Conservation (phyloP, 108 stramenopile genomes). For the Nannochloropsis salina region DNA sequence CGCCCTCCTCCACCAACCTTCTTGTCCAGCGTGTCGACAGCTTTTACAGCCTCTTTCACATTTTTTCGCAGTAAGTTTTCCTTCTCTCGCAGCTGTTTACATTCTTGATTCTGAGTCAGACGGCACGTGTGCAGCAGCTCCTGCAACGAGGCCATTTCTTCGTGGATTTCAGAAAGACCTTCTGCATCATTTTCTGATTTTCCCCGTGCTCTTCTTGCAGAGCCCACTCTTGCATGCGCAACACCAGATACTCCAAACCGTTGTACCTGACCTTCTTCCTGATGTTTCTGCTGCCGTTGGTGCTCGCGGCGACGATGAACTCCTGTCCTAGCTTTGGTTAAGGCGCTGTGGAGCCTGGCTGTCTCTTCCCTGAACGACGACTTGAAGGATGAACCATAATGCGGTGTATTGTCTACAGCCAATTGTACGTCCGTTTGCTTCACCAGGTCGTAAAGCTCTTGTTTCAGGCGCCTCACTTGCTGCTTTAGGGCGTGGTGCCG, state of each 20-base stretch:
- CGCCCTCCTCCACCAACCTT: too few species aligned
- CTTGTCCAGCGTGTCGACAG: too few species aligned
- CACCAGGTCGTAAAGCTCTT: background rate
- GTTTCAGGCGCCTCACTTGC: background rate
- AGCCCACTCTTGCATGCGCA: too few species aligned
- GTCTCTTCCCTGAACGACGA: background rate
- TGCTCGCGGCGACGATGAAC: background rate
- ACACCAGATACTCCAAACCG: too few species aligned
- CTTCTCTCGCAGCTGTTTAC: background rate
- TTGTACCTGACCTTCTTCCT: background rate
- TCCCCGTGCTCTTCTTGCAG: background rate
- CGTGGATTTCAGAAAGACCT: background rate
- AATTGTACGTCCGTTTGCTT: background rate
- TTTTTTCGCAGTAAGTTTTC: background rate
- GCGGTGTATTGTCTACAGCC: background rate
- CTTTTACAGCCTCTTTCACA: background rate
- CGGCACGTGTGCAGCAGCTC: background rate
- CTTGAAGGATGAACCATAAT: background rate
- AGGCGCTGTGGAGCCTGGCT: background rate
- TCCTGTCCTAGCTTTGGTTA: background rate
- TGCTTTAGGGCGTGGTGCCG: background rate
- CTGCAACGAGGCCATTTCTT: background rate
- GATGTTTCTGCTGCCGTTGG: background rate
- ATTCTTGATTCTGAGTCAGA: background rate
- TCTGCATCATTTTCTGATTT: background rate